Percentiles rank a stretch among this genome's conserved stretches.
These are phyloP conservation scores for Boletus pseudo-olivaceus DNA, from an alignment of 768 basidiomycete genomes.

Conservation along the genomic window DNA sequence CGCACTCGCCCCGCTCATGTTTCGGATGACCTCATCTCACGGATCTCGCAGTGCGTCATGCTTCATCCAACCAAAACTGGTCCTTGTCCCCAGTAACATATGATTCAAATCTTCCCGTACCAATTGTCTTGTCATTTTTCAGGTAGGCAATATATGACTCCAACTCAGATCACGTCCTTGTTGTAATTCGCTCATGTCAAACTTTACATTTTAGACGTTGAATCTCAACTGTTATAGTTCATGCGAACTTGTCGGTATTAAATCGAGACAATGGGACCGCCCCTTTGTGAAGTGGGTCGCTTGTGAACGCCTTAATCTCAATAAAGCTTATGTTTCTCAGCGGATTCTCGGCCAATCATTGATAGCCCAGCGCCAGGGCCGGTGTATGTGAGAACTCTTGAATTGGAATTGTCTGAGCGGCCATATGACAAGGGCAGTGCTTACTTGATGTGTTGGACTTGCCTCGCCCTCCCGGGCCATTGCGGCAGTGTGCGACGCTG, in stretches of 20 bases:
- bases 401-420: background rate
- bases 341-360: constrained; percentile 4
- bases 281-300: background rate
- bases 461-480: constrained; percentile 19
- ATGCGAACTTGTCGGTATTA: constrained; percentile 1
- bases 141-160: background rate
- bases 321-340: constrained; percentile 3
- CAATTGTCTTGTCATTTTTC: constrained; percentile 15
- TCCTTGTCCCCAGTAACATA: background rate
- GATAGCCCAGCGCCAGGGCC: background rate
- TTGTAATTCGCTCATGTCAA: background rate
- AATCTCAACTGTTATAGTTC: background rate
- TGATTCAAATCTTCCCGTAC: background rate
- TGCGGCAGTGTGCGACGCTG: constrained; percentile 9
- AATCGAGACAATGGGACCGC: background rate
- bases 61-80: background rate
- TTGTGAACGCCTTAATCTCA: background rate
- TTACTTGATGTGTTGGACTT: constrained; percentile 1
- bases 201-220: background rate
- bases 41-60: constrained; percentile 4
- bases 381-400: constrained; percentile 4
- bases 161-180: background rate
- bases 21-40: constrained; percentile 8
- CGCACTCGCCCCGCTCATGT: constrained; percentile 9
- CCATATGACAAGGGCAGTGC: constrained; percentile 13